A percentile compares a stretch with the other conserved stretches of the same genome.
Conservation (phyloP, 2,329 filamentous ascomycete species). For the Elsinoe australis region DNA sequence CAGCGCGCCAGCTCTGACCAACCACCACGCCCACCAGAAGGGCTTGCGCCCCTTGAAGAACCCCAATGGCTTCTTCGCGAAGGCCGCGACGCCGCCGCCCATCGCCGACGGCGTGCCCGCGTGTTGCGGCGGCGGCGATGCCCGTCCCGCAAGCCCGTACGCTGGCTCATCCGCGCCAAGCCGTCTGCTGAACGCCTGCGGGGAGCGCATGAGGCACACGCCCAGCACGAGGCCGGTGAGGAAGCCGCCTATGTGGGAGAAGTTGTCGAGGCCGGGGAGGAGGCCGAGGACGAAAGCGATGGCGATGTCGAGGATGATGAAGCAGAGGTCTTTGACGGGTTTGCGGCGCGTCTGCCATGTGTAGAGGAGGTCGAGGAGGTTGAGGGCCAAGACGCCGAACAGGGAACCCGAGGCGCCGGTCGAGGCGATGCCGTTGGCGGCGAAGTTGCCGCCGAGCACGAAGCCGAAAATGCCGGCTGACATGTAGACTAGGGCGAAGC, state of each 20-base stretch:
- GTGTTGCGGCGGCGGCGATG: slow-evolving; percentile 12
- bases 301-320: slow-evolving; percentile 74
- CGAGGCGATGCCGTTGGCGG: slow-evolving; percentile 70
- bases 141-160: slow-evolving; percentile 59
- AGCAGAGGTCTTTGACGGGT: slow-evolving; percentile 77
- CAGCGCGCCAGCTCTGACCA: slow-evolving; percentile 69
- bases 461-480: slow-evolving; percentile 91
- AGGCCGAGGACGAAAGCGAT: slow-evolving; percentile 90
- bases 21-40: slow-evolving; percentile 97
- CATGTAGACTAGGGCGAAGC: slow-evolving; percentile 85
- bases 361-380: slow-evolving; percentile 82
- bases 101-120: not conserved
- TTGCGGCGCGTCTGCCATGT: slow-evolving; percentile 74
- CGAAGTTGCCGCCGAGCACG: slow-evolving; percentile 89
- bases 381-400: slow-evolving; percentile 86
- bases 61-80: slow-evolving; percentile 47
- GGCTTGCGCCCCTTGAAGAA: slow-evolving; percentile 92
- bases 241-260: slow-evolving; percentile 93
- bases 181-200: slow-evolving; percentile 66
- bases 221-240: slow-evolving; percentile 84
- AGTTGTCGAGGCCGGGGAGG: slow-evolving; percentile 90
- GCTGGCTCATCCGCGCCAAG: slow-evolving; percentile 62
- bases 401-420: slow-evolving; percentile 80
- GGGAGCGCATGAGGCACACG: slow-evolving; percentile 80
- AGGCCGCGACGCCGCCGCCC: slow-evolving; percentile 32